These are phyloP conservation scores for Dorcoceras hygrometricum DNA, from an alignment of 257 asterid species.

Conservation along the genomic window DNA sequence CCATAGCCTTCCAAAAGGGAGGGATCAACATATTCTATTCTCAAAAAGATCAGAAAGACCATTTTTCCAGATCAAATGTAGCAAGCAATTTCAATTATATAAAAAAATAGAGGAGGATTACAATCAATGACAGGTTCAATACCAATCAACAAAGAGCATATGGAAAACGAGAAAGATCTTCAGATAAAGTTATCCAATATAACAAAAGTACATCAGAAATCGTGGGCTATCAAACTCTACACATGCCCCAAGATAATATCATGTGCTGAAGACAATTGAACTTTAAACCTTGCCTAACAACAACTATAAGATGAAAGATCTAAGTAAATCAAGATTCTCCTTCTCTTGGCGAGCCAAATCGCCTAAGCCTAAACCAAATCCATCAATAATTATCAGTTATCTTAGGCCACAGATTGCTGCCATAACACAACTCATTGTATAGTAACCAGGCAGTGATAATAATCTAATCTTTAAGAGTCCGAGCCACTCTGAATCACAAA, in stretches of 20 bases:
- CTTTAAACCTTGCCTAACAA: too few relatives aligned
- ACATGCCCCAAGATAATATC: not conserved
- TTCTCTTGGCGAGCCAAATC: too few relatives aligned
- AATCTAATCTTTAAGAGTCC: not conserved
- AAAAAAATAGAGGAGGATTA: not conserved
- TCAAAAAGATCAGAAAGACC: not conserved
- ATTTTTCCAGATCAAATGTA: not conserved
- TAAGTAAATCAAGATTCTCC: too few relatives aligned
- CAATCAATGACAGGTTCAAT: not conserved
- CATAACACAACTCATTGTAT: too few relatives aligned
- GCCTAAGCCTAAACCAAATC: too few relatives aligned
- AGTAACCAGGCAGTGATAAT: not conserved
- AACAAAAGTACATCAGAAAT: not conserved
- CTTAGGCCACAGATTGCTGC: too few relatives aligned
- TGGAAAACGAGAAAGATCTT: not conserved
- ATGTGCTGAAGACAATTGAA: too few relatives aligned
- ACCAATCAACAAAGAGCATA: not conserved
- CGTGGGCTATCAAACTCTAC: not conserved
- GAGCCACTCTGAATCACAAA: not conserved
- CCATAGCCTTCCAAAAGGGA: not conserved
- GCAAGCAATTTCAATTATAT: constrained; percentile 8
- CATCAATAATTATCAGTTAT: too few relatives aligned
- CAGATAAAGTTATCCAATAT: not conserved
- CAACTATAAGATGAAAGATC: too few relatives aligned
- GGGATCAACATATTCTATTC: constrained; percentile 9